phyloP scores from a whole-genome alignment of 2,329 filamentous ascomycete species.

The Colletotrichum orbiculare region DNA sequence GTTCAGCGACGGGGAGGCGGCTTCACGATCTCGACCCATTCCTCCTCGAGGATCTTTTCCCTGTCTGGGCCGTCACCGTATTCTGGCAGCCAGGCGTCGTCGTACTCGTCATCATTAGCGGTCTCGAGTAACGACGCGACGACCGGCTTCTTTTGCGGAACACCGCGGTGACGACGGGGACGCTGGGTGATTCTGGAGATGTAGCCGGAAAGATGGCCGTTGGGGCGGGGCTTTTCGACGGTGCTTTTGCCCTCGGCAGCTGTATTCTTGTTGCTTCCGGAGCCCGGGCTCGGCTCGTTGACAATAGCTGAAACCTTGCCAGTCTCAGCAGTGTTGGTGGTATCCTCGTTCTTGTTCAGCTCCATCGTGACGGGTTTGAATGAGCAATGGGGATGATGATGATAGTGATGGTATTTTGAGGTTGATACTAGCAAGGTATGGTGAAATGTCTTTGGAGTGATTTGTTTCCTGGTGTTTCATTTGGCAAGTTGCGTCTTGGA shows the following conservation, averaged over 20 bases:
- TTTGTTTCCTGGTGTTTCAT: no score
- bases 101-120: slow-evolving; percentile 30
- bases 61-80: slow-evolving; percentile 14
- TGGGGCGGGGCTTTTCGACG: background rate
- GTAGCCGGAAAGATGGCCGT: background rate
- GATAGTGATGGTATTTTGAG: background rate
- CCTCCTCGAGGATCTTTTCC: slow-evolving; percentile 16
- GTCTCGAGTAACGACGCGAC: slow-evolving; percentile 22
- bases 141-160: slow-evolving; percentile 3
- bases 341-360: background rate
- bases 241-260: background rate
- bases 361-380: no score
- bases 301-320: background rate
- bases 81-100: slow-evolving; percentile 26
- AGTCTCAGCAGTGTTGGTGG: no score
- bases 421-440: background rate
- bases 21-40: slow-evolving; percentile 26
- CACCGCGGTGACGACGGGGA: slow-evolving; percentile 11
- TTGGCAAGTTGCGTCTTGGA: no score
- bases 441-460: background rate
- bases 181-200: background rate
- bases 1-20: slow-evolving; percentile 14
- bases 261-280: background rate
- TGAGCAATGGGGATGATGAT: no score
- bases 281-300: no score